phyloP scores from a whole-genome alignment of 192 early-diverging fungal genomes.

The Lunasporangiospora selenospora region DNA sequence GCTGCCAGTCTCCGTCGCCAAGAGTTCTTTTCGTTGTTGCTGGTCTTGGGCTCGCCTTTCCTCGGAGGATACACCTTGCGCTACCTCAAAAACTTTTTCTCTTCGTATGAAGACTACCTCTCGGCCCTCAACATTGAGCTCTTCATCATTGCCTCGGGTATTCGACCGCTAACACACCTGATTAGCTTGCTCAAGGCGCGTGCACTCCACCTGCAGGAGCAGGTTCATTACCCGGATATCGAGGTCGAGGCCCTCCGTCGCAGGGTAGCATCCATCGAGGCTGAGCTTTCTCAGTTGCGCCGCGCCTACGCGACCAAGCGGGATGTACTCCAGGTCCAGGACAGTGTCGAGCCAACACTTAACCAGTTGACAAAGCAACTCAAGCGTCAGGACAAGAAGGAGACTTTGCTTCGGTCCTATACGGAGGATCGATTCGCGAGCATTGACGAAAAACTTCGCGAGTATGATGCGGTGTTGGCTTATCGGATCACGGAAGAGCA shows the following conservation, averaged over 20 bases:
- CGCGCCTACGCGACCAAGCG: conserved; percentile 63
- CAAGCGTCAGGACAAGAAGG: conserved; percentile 63
- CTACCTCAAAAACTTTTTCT: conserved; percentile 59
- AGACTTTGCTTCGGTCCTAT: conserved; percentile 54
- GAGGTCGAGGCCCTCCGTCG: conserved; percentile 56
- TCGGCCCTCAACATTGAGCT: conserved; percentile 61
- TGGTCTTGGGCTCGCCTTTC: conserved; percentile 59
- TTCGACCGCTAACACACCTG: conserved; percentile 59
- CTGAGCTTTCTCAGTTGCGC: conserved; percentile 54
- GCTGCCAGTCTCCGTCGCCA: conserved; percentile 54
- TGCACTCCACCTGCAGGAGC: conserved; percentile 59
- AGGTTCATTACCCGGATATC: conserved; percentile 56
- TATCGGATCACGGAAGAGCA: conserved; percentile 63
- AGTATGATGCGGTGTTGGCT: conserved; percentile 58
- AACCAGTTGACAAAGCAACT: conserved; percentile 60
- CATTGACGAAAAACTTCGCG: conserved; percentile 60
- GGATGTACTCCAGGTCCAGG: conserved; percentile 56
- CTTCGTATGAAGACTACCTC: conserved; percentile 60
- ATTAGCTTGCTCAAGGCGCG: conserved; percentile 55
- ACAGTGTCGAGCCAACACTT: conserved; percentile 58
- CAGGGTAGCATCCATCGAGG: conserved; percentile 55
- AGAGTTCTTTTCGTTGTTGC: conserved; percentile 54
- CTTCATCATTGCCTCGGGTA: conserved; percentile 62
- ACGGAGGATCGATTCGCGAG: conserved; percentile 58
- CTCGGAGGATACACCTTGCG: conserved; percentile 62